Evolutionary conservation across 2,329 filamentous ascomycete species (phyloP).

Genomic region (Monosporascus sp.): DNA sequence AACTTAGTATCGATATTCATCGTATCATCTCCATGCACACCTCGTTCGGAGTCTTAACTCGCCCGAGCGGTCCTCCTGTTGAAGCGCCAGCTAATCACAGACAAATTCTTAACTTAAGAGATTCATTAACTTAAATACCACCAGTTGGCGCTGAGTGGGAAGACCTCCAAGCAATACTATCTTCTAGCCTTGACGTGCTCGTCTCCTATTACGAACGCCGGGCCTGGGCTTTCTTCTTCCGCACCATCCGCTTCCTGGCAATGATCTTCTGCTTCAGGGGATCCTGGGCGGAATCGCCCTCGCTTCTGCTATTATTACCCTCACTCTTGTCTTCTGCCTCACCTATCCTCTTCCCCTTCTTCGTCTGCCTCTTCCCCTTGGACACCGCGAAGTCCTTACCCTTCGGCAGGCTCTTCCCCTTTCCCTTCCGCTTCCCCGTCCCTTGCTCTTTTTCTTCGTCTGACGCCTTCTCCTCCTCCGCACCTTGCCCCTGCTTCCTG

Average conservation of each 20-base stretch:
- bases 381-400: constrained; percentile 29
- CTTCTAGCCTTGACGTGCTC: no score
- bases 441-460: constrained; percentile 7
- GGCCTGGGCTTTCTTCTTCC: constrained; percentile 57
- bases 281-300: constrained; percentile 25
- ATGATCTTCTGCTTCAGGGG: constrained; percentile 69
- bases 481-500: constrained; percentile 23
- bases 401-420: constrained; percentile 8
- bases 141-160: no score
- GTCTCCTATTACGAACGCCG: constrained; percentile 22
- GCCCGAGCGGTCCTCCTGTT: no score
- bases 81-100: no score
- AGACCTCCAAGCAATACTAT: no score
- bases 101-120: no score
- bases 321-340: constrained; percentile 6
- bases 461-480: constrained; percentile 14
- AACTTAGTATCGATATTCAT: not conserved
- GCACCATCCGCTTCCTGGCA: constrained; percentile 73
- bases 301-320: constrained; percentile 19
- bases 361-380: constrained; percentile 20
- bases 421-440: constrained; percentile 4
- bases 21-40: no score
- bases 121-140: no score
- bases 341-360: constrained; percentile 4
- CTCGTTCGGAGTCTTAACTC: no score